Evolutionary conservation across 2,329 filamentous ascomycete genomes (phyloP), one percentile per base, ranked within the genome.

Genomic region (Alternaria gaisen): DNA sequence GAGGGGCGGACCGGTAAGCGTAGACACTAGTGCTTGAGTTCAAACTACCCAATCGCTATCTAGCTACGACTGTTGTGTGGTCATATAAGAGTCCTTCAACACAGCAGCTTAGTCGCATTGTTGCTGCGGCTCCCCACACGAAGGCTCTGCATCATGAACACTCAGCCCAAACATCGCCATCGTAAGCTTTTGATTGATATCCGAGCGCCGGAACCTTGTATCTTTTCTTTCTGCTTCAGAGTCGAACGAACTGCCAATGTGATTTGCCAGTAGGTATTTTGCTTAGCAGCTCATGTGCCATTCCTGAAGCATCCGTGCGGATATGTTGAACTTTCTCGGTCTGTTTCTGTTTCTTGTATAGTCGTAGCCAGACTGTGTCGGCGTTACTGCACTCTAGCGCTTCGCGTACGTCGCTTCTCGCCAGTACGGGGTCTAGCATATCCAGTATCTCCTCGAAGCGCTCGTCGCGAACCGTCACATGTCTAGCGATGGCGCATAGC

Each of bases 351-450:
- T 63, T 73, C 57, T 66, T 69, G 20, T 71, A 71, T 36, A 73
- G 12, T 7, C 71, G 65, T 53, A 94, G 78, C 92, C 92, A 96
- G 4, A 95, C 89, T 1, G 90, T 90, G 80, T 95, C 92, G 1
- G 84, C 81, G 75, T 94, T 93, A 54, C 90, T 80, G 3, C 74
- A 79, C 66, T 91, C 87, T 46, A 95, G 77, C 11, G 86, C 87
- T 34, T 80, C 78, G 48, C 82, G 84, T 11, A 90, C 84, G 48
- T 85, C 81, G 1, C 70, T 56, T 28, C 83, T 77, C 7, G 70
- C 68, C 5, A 81, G 38, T 11, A 79, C 68, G 3, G 77, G 76
- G 44, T 76, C 75, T 51, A 95, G 76, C 53, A 94, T 77, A 7
- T 85, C 84, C 43, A 94, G 73, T 12, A 91, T 85, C 54, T 92